Evolutionary conservation across 192 early-diverging fungal genomes (phyloP).

Genomic region (Fimicolochytrium jonesii): DNA sequence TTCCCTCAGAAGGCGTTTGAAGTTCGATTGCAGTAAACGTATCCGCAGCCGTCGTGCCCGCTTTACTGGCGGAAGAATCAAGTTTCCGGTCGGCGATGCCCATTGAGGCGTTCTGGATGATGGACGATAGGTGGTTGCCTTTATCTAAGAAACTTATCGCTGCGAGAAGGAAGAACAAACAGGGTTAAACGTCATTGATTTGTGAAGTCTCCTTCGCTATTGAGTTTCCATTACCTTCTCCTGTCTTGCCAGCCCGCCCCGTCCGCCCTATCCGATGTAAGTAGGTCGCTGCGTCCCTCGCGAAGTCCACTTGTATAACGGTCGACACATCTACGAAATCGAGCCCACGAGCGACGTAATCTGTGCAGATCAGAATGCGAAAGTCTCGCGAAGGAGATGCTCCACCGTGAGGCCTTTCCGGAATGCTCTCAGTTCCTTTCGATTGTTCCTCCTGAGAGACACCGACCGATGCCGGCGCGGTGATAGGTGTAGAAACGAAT

Average conservation of each 20-base stretch:
- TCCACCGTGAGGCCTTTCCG: not conserved
- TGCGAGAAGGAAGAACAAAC: not conserved
- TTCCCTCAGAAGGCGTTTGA: not conserved
- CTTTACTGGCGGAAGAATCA: not conserved
- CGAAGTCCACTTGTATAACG: slow-evolving; percentile 87
- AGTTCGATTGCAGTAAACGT: not conserved
- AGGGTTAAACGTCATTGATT: not conserved
- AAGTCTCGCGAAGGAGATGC: slow-evolving; percentile 1
- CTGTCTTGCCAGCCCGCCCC: slow-evolving; percentile 78
- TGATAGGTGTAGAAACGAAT: no score
- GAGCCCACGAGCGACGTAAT: slow-evolving; percentile 85
- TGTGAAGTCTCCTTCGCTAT: not conserved
- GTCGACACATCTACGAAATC: slow-evolving; percentile 74
- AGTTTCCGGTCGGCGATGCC: not conserved
- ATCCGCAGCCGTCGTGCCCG: not conserved
- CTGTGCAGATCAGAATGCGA: slow-evolving; percentile 68
- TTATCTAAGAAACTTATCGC: not conserved
- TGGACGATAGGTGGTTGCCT: not conserved
- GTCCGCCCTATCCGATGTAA: slow-evolving; percentile 92
- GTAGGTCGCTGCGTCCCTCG: slow-evolving; percentile 77
- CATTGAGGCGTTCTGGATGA: not conserved
- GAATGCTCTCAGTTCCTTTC: not conserved
- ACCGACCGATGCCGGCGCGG: not conserved
- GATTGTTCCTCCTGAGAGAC: no score
- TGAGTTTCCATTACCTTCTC: slow-evolving; percentile 32